Conservation (phyloP, 2,329 filamentous ascomycete genomes). For the Colletotrichum filicis region DNA sequence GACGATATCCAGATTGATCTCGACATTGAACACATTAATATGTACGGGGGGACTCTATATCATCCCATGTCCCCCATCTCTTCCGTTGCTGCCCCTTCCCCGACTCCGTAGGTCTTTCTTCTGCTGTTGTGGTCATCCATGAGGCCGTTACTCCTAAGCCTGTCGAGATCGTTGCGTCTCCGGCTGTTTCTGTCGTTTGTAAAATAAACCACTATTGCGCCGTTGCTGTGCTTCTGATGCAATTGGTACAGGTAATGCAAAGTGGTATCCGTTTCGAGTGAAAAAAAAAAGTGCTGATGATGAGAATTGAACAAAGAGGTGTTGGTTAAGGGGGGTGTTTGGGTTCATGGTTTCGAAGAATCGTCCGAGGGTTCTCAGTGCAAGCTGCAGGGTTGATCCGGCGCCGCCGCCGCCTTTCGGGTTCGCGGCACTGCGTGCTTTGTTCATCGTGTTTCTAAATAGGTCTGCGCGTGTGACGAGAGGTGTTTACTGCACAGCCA, state of each 20-base stretch:
- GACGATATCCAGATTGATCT: neutral
- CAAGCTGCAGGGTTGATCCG: neutral
- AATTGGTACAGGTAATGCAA: slow-evolving; percentile 33
- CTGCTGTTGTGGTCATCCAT: slow-evolving; percentile 25
- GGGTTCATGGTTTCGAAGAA: neutral
- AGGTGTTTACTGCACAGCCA: slow-evolving; percentile 50
- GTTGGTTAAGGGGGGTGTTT: neutral
- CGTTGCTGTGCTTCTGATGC: slow-evolving; percentile 39
- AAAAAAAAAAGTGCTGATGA: slow-evolving; percentile 31
- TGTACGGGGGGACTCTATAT: slow-evolving; percentile 32
- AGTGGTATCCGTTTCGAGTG: slow-evolving; percentile 32
- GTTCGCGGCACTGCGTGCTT: neutral
- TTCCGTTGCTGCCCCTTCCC: slow-evolving; percentile 15
- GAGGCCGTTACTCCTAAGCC: slow-evolving; percentile 30
- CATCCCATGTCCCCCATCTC: slow-evolving; percentile 11
- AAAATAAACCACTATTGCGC: slow-evolving; percentile 31
- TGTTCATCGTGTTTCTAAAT: neutral
- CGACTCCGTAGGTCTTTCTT: slow-evolving; percentile 25
- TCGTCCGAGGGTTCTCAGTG: neutral
- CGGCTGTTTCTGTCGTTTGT: slow-evolving; percentile 30
- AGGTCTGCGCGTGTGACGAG: neutral
- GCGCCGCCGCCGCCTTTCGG: neutral
- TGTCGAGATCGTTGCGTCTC: slow-evolving; percentile 14
- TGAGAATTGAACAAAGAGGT: slow-evolving; percentile 25
- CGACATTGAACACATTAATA: slow-evolving; percentile 34